phyloP scores from a whole-genome alignment of 306 rosid species.

The Prunus dulcis region DNA sequence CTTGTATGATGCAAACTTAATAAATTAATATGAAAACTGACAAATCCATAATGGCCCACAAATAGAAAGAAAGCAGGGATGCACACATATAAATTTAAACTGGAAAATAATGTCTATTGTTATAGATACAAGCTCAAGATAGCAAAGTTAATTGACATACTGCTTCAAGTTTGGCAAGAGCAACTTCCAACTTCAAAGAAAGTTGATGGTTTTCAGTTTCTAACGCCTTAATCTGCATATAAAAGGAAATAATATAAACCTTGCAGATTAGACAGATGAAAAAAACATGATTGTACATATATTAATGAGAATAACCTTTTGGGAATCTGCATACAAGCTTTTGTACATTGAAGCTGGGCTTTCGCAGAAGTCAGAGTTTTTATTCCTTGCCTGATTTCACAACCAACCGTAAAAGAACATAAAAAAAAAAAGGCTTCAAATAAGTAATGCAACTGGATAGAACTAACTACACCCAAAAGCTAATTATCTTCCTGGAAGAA shows the following conservation, averaged over 20 bases:
- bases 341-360: constrained; percentile 25
- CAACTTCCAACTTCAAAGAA: constrained; percentile 43
- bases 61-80: too few species aligned
- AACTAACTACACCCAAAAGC: background rate
- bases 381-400: constrained; percentile 31
- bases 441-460: background rate
- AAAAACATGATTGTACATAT: constrained; percentile 5
- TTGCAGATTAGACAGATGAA: background rate
- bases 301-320: constrained; percentile 38
- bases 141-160: constrained; percentile 35
- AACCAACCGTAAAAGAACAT: constrained; percentile 8
- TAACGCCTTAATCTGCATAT: constrained; percentile 51
- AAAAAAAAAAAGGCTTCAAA: background rate
- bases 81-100: background rate
- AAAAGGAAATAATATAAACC: background rate
- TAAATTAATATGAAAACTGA: background rate
- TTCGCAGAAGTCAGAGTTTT: constrained; percentile 15
- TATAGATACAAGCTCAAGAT: background rate
- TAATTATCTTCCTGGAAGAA: background rate
- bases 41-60: background rate
- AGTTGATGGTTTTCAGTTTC: constrained; percentile 49
- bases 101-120: background rate
- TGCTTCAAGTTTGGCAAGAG: constrained; percentile 57
- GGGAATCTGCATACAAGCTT: constrained; percentile 48
- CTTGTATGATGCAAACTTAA: too few species aligned